Percentiles rank a stretch among this genome's conserved stretches.
Conservation (phyloP, 2,329 filamentous ascomycete genomes). For the Fusarium sublunatum region DNA sequence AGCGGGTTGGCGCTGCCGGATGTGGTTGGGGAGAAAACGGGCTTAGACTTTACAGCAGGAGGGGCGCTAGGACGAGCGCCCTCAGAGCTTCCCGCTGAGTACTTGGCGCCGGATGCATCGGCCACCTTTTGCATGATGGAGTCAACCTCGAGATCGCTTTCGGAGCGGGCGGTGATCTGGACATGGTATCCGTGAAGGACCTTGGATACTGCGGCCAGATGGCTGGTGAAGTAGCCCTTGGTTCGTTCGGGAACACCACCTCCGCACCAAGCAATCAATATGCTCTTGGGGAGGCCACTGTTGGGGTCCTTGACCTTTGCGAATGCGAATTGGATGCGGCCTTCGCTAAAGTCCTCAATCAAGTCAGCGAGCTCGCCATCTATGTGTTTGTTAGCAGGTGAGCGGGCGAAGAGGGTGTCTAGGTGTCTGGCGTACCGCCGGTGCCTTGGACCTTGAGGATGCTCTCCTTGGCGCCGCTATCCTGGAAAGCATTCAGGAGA, state of each 20-base stretch:
- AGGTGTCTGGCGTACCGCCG: slow-evolving; percentile 69
- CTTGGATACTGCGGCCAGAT: slow-evolving; percentile 88
- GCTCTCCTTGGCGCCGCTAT: slow-evolving; percentile 87
- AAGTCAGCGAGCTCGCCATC: slow-evolving; percentile 92
- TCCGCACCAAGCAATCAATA: slow-evolving; percentile 96
- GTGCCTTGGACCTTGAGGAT: slow-evolving; percentile 93
- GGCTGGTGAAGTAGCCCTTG: slow-evolving; percentile 98
- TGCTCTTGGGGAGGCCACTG: slow-evolving; percentile 86
- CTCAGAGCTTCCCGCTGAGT: slow-evolving; percentile 75
- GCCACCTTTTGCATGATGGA: slow-evolving; percentile 92
- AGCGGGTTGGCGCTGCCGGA: slow-evolving; percentile 71
- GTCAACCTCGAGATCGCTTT: slow-evolving; percentile 87
- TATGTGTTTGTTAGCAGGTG: slow-evolving; percentile 52
- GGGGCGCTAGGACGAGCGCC: slow-evolving; percentile 65
- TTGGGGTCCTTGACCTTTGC: slow-evolving; percentile 97
- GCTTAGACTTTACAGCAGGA: slow-evolving; percentile 85
- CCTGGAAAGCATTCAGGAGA: slow-evolving; percentile 92
- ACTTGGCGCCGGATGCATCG: slow-evolving; percentile 94
- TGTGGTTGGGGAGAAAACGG: slow-evolving; percentile 84
- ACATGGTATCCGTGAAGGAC: slow-evolving; percentile 97
- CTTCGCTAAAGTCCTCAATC: slow-evolving; percentile 96
- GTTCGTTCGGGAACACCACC: slow-evolving; percentile 98
- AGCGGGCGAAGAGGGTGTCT: not conserved
- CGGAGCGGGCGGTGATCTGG: slow-evolving; percentile 93
- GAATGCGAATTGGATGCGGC: slow-evolving; percentile 95